Conservation (phyloP, 2,329 filamentous ascomycete species). For the Ceratocystis papillata region DNA sequence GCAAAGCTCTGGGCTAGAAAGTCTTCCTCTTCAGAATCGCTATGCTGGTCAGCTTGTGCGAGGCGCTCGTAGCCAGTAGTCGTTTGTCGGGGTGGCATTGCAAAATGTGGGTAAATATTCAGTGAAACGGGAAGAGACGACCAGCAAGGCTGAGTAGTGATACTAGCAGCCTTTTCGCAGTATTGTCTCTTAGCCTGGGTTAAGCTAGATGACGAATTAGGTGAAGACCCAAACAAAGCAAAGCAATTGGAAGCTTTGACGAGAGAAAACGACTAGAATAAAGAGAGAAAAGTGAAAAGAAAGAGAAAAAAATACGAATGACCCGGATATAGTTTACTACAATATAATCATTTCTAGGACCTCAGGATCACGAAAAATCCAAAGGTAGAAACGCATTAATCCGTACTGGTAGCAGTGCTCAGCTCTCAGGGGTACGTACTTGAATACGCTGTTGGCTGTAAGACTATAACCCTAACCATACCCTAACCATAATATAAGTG, state of each 20-base stretch:
- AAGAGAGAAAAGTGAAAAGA: not conserved
- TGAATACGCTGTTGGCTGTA: not conserved
- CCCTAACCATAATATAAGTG: not conserved
- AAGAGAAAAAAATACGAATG: not conserved
- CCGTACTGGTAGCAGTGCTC: not conserved
- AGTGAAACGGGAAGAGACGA: not conserved
- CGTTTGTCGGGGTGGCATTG: constrained; percentile 59
- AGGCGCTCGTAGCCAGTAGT: constrained; percentile 79
- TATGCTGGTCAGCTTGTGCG: constrained; percentile 68
- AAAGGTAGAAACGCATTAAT: not conserved
- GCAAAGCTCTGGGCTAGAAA: constrained; percentile 44
- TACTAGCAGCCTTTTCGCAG: not conserved
- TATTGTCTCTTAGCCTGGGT: not conserved
- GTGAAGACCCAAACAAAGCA: not conserved
- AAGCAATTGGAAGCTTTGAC: not conserved
- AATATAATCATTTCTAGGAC: not conserved
- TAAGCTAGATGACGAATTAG: not conserved
- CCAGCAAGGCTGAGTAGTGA: not conserved
- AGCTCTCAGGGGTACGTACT: not conserved
- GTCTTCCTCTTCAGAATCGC: constrained; percentile 54
- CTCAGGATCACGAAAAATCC: not conserved
- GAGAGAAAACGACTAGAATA: not conserved
- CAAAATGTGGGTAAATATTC: constrained; percentile 25
- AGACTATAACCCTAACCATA: not conserved
- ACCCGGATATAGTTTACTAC: not conserved